phyloP scores from a whole-genome alignment of 2,329 filamentous ascomycete genomes.

The Exophiala oligosperma region DNA sequence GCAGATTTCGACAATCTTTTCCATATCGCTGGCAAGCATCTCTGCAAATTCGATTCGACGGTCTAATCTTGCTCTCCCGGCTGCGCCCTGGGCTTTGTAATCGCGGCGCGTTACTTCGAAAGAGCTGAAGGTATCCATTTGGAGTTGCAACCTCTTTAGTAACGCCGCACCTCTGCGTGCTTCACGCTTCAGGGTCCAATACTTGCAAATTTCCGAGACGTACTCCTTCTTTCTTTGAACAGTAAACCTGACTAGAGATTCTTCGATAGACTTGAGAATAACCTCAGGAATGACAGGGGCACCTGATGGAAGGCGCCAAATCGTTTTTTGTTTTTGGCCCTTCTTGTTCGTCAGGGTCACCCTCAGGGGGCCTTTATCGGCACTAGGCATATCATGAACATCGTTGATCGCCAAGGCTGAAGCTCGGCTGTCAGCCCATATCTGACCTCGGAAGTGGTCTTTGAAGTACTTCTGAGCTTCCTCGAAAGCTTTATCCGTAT shows the following conservation, averaged over 20 bases:
- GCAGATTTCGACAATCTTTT: conserved; percentile 70
- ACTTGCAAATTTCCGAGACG: conserved; percentile 88
- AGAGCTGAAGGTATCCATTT: conserved; percentile 94
- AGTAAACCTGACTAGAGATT: conserved; percentile 79
- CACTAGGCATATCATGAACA: conserved; percentile 55
- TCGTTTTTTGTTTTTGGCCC: conserved; percentile 60
- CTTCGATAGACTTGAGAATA: conserved; percentile 82
- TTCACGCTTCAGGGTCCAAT: conserved; percentile 97
- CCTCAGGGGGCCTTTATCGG: conserved; percentile 51
- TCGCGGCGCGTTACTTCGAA: conserved; percentile 96
- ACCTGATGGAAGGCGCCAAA: conserved; percentile 91
- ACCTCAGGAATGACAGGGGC: conserved; percentile 90
- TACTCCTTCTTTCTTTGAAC: conserved; percentile 79
- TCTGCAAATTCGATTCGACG: conserved; percentile 83
- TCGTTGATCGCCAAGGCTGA: conserved; percentile 78
- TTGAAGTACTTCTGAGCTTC: conserved; percentile 89
- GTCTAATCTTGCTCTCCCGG: conserved; percentile 73
- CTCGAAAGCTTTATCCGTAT: conserved; percentile 74
- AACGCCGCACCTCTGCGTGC: conserved; percentile 86
- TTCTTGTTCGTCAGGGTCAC: conserved; percentile 60
- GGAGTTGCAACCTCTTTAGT: conserved; percentile 87
- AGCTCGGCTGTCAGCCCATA: conserved; percentile 89
- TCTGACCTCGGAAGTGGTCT: conserved; percentile 79
- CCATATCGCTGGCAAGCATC: conserved; percentile 69
- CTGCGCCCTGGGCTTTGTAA: conserved; percentile 90